Conservation (phyloP, 2,329 filamentous ascomycete genomes). For the Lecanoromycetidae sp. region DNA sequence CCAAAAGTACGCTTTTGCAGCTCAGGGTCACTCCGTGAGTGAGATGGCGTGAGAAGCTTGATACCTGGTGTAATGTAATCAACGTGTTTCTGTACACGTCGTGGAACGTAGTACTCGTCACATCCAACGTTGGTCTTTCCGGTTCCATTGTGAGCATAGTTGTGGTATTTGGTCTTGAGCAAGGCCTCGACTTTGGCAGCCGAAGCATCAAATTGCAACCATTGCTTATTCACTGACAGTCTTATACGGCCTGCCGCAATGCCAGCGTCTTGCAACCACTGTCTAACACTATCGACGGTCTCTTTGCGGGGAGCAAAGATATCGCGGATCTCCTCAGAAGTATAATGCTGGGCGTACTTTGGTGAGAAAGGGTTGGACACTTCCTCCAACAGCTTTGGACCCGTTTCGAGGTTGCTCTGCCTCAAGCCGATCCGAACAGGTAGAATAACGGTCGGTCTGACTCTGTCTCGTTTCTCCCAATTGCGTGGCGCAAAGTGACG, state of each 20-base stretch:
- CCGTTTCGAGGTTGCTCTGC: constrained; percentile 34
- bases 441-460: constrained; percentile 27
- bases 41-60: constrained; percentile 24
- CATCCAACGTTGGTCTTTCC: constrained; percentile 27
- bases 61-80: constrained; percentile 30
- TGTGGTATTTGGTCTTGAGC: constrained; percentile 41
- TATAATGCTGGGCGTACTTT: constrained; percentile 32
- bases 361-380: constrained; percentile 19
- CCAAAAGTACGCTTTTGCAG: constrained; percentile 20
- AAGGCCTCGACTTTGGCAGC: constrained; percentile 42
- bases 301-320: constrained; percentile 33
- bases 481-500: constrained; percentile 23
- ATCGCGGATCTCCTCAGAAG: constrained; percentile 31
- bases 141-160: constrained; percentile 18
- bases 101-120: constrained; percentile 23
- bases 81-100: constrained; percentile 23
- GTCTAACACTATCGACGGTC: constrained; percentile 32
- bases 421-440: constrained; percentile 36
- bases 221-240: constrained; percentile 40
- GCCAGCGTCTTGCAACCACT: constrained; percentile 31
- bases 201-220: constrained; percentile 44
- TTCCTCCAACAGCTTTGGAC: constrained; percentile 29
- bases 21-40: constrained; percentile 13
- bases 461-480: constrained; percentile 30
- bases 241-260: constrained; percentile 37